Percentiles rank a stretch among this genome's conserved stretches.
These are phyloP conservation scores for Nepenthes mirabilis DNA, from an alignment of 148 eudicot genomes.

Conservation along the genomic window DNA sequence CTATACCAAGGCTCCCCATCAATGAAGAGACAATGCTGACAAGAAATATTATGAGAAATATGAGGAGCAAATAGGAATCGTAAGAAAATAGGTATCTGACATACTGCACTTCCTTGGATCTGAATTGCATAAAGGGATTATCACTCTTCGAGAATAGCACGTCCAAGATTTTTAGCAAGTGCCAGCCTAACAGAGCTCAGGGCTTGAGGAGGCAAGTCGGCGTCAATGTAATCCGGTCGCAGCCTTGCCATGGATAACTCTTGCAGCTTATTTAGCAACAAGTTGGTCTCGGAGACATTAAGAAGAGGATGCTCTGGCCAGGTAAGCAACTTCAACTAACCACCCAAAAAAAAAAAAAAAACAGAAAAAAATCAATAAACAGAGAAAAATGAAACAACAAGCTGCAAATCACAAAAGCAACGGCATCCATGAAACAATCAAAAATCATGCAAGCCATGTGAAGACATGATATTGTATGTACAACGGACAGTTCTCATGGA, in stretches of 20 bases:
- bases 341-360: neutral
- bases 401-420: neutral
- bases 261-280: slow-evolving; percentile 79
- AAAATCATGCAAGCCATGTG: too few relatives aligned
- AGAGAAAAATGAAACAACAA: neutral
- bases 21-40: too few relatives aligned
- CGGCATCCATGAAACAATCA: too few relatives aligned
- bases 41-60: too few relatives aligned
- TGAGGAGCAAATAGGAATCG: too few relatives aligned
- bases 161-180: slow-evolving; percentile 89
- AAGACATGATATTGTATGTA: too few relatives aligned
- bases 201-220: slow-evolving; percentile 73
- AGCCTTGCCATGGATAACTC: slow-evolving; percentile 77
- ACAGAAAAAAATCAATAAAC: neutral
- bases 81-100: too few relatives aligned
- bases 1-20: too few relatives aligned
- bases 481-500: too few relatives aligned
- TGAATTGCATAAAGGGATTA: neutral
- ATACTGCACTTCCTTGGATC: neutral
- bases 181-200: slow-evolving; percentile 74
- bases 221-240: slow-evolving; percentile 69
- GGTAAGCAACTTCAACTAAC: slow-evolving; percentile 72
- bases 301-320: slow-evolving; percentile 78
- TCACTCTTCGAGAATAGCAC: slow-evolving; percentile 85
- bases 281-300: slow-evolving; percentile 67